These are phyloP conservation scores for Phytopythium delawarense DNA, from an alignment of 352 stramenopile genomes.

Conservation along the genomic window DNA sequence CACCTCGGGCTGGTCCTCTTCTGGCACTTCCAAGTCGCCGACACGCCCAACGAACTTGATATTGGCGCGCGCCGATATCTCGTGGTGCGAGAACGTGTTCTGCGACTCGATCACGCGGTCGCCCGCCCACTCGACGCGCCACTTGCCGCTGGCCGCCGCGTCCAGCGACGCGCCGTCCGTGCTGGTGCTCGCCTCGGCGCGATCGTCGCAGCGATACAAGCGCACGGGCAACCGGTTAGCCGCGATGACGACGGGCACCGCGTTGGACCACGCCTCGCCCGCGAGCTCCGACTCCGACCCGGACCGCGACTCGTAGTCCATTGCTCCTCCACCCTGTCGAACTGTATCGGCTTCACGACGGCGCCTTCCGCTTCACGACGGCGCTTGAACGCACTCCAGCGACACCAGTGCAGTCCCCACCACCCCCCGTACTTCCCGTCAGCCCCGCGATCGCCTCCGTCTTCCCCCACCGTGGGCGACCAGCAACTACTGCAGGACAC, in stretches of 20 bases:
- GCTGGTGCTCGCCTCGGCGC: background rate
- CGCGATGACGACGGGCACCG: slow-evolving; percentile 68
- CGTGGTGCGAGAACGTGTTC: slow-evolving; percentile 70
- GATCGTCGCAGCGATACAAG: slow-evolving; percentile 14
- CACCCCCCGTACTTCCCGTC: too few relatives aligned
- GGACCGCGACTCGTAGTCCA: background rate
- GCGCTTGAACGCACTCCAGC: too few relatives aligned
- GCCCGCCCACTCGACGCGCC: slow-evolving; percentile 62
- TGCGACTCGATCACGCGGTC: slow-evolving; percentile 73
- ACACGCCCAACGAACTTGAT: slow-evolving; percentile 76
- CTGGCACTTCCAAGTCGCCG: slow-evolving; percentile 41
- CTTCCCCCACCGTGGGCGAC: too few relatives aligned
- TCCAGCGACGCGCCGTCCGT: background rate
- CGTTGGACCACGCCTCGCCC: slow-evolving; percentile 40
- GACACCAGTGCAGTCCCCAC: too few relatives aligned
- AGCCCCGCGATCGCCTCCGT: too few relatives aligned
- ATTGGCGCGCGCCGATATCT: slow-evolving; percentile 56
- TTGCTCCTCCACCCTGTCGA: background rate
- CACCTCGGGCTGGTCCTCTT: slow-evolving; percentile 46
- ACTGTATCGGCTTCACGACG: too few relatives aligned
- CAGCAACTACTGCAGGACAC: background rate
- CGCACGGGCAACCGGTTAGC: slow-evolving; percentile 65
- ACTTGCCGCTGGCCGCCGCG: slow-evolving; percentile 15
- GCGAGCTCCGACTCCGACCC: slow-evolving; percentile 6
- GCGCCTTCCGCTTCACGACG: too few relatives aligned